Evolutionary conservation across 2,329 filamentous ascomycete genomes (phyloP).

Genomic region (Xenosphaeropsis pyriputrescens): DNA sequence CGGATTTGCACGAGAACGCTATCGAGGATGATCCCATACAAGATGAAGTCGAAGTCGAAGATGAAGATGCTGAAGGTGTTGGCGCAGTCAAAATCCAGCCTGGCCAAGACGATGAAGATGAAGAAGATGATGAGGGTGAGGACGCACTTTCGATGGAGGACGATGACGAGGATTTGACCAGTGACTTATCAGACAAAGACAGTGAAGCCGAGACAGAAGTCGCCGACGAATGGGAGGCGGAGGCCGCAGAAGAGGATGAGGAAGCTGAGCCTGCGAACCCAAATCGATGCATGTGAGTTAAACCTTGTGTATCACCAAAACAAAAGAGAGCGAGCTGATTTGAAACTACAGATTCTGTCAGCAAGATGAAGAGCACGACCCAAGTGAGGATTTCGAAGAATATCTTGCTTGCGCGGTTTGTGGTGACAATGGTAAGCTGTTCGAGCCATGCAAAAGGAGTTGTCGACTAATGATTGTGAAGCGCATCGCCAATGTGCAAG

Average conservation of each 20-base stretch:
- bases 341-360: slow-evolving; percentile 56
- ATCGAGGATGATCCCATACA: slow-evolving; percentile 1
- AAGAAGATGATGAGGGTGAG: slow-evolving; percentile 24
- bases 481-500: slow-evolving; percentile 86
- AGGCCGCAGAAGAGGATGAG: slow-evolving; percentile 37
- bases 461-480: slow-evolving; percentile 32
- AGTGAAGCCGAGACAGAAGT: slow-evolving; percentile 39
- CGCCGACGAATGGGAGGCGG: slow-evolving; percentile 44
- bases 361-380: slow-evolving; percentile 70
- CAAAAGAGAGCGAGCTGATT: slow-evolving; percentile 16
- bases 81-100: slow-evolving; percentile 20
- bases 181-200: slow-evolving; percentile 9
- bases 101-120: slow-evolving; percentile 18
- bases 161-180: slow-evolving; percentile 13
- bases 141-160: slow-evolving; percentile 17
- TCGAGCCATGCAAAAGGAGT: no score
- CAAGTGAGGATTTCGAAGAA: slow-evolving; percentile 66
- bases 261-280: slow-evolving; percentile 33
- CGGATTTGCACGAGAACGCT: no score
- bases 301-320: slow-evolving; percentile 4
- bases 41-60: slow-evolving; percentile 25
- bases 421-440: slow-evolving; percentile 63
- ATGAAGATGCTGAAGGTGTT: slow-evolving; percentile 19
- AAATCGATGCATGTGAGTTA: slow-evolving; percentile 50
- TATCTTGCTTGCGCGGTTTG: slow-evolving; percentile 67